phyloP scores from a whole-genome alignment of 768 basidiomycete species.

The Tylopilus subfusipes region DNA sequence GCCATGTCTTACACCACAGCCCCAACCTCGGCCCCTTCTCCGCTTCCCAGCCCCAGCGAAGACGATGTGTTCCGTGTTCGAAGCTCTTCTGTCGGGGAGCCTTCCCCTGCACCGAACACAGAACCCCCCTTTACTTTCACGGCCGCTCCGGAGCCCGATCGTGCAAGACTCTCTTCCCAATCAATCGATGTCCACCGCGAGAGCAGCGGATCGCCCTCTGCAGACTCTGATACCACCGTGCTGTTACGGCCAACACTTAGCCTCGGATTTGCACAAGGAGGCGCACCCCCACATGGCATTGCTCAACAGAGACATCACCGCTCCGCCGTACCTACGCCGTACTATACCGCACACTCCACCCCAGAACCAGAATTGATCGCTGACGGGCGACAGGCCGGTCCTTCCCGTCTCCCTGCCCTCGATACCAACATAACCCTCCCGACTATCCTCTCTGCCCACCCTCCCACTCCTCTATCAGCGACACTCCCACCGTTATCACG shows the following conservation, averaged over 20 bases:
- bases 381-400: slow-evolving; percentile 22
- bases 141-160: not conserved
- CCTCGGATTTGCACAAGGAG: slow-evolving; percentile 14
- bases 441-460: slow-evolving; percentile 5
- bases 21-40: not conserved
- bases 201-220: slow-evolving; percentile 14
- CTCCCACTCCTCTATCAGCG: slow-evolving; percentile 26
- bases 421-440: slow-evolving; percentile 17
- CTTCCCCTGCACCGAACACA: slow-evolving; percentile 4
- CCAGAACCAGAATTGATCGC: slow-evolving; percentile 24
- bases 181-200: not conserved
- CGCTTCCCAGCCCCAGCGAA: slow-evolving; percentile 8
- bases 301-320: slow-evolving; percentile 18
- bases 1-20: slow-evolving; percentile 25
- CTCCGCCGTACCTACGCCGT: slow-evolving; percentile 27
- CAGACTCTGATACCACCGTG: slow-evolving; percentile 23
- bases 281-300: slow-evolving; percentile 5
- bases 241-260: slow-evolving; percentile 8
- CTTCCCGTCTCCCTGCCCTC: slow-evolving; percentile 26
- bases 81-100: not conserved
- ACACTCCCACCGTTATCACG: slow-evolving; percentile 22
- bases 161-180: slow-evolving; percentile 1
- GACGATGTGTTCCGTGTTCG: slow-evolving; percentile 15
- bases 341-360: slow-evolving; percentile 32
- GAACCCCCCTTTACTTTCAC: slow-evolving; percentile 11